Base-by-base conservation (phyloP, 2,329 filamentous ascomycete species). In the Chaetomium sp. region DNA sequence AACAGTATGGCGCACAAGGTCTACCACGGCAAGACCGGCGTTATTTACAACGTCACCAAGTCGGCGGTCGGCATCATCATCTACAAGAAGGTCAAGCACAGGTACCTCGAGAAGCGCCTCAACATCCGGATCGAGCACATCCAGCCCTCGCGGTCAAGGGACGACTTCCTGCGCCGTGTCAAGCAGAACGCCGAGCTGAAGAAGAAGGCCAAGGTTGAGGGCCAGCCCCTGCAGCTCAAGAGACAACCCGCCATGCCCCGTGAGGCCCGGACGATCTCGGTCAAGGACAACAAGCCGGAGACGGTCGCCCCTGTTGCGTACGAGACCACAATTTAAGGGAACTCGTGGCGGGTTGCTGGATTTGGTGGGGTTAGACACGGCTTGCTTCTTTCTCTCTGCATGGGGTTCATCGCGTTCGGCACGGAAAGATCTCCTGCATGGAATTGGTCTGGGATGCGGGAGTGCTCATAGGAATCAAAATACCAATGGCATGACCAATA, bases 71-170 rank as follows among this genome's bases (percentile, higher is more conserved):
- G 95, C 78, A 91, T 99, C 82, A 97, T 99, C 85, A 91, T 99
- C 84, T 94, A 96, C 91, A 97, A 97, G 89, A 92, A 96, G 83
- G 95, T 99, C 81, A 93, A 93, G 85, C 95, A 98, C 90, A 91
- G 94, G 78, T 99, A 97, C 89, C 87, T 99, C 81, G 95, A 99
- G 91, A 99, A 99, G 93, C 94, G 95, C 82, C 89, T 99, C 86
- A 98, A 97, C 89, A 87, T 99, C 84, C 92, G 95, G 80, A 83
- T 98, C 82, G 95, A 99, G 90, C 95, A 99, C 90, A 87, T 99
- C 83, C 83, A 84, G 78, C 91, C 91, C 79, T 98, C 94, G 75
- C 91, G 95, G 81, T 98, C 94, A 77, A 89, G 95, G 79, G 94
- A 98, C 77, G 94, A 95, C 81, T 98, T 99, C 87, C 83, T 98